Evolutionary conservation across 2,329 filamentous ascomycete species (phyloP).

Genomic region (Pochonia chlamydosporia): DNA sequence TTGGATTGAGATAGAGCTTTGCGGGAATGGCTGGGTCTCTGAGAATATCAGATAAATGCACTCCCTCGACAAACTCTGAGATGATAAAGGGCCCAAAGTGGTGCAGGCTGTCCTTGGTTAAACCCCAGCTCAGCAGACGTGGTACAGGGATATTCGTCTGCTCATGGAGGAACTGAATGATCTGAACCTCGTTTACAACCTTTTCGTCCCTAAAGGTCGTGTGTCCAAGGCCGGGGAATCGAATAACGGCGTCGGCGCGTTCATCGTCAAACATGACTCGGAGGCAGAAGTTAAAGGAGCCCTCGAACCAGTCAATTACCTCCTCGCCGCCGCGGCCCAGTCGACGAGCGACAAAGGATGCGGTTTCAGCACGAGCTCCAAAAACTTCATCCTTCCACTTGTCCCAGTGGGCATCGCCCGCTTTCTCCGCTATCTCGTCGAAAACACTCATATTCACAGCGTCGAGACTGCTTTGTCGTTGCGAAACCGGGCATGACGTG

Average conservation of each 20-base stretch:
- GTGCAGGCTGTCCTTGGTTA: not conserved
- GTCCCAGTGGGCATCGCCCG: not conserved
- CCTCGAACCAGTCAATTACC: not conserved
- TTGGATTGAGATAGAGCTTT: not conserved
- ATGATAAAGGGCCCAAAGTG: not conserved
- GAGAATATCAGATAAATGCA: not conserved
- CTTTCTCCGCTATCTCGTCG: not conserved
- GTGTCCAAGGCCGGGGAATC: not conserved
- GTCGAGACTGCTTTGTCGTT: not conserved
- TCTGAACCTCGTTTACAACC: not conserved
- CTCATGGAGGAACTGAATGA: not conserved
- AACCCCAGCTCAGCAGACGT: not conserved
- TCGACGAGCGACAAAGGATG: not conserved
- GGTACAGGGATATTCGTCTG: not conserved
- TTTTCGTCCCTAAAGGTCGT: not conserved
- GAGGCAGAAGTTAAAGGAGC: not conserved
- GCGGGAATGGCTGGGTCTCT: not conserved
- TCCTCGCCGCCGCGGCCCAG: not conserved
- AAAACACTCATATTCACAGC: not conserved
- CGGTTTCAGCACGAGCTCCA: not conserved
- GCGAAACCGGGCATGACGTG: not conserved
- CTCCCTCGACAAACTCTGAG: not conserved
- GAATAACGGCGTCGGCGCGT: not conserved
- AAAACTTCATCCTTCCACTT: not conserved
- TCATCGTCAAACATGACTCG: not conserved